Base-by-base conservation (phyloP, 257 asterid genomes). In the Anisodus tanguticus region DNA sequence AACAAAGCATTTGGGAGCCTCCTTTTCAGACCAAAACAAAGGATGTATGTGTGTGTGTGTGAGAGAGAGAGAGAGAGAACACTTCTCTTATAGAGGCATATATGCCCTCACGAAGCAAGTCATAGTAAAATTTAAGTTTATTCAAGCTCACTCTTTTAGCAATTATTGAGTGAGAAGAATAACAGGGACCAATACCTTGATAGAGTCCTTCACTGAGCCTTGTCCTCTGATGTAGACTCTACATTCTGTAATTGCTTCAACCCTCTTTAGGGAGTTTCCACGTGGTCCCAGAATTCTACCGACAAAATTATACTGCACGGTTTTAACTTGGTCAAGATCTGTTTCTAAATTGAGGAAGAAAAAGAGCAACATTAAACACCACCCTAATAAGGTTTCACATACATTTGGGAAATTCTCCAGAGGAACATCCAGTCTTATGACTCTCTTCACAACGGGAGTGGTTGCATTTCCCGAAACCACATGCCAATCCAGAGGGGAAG, bases 261-360 rank as follows among this genome's bases (percentile, higher is more conserved):
- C 92, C 80, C 95, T 91, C 88, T 94, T 94, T 88, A 94, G 89
- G 84, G 97, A 94, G 88, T 94, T 94, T 47, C 97, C 98, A 66
- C 98, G 97, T 2, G 95, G 95, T 64, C 98, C 95, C 58, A 94
- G 86, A 87, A 94, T 92, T 85, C 97, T 91, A 76, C 98, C 98
- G 11, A 94, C 98, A 88, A 94, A 94, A 86, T 94, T 94, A 90
- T 89, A 94, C 98, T 94, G 91, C 85, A 88, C 9, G 70, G 76
- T 49, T 88, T 84, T 8, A 12, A 63, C 37, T 82, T 82, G 47
- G 31, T 82, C 84, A 82, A 80, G 58, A 62, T 81, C 54, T 41
- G 26, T 5, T 41, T 22, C 53, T 31, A 51, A 11, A 69, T 80
- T 41, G 54, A 55, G 68, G 68, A 45, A 84, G 11, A 68, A 82